These are phyloP conservation scores for Metschnikowia gelsemii DNA, from an alignment of 805 yeast species.

Conservation along the genomic window DNA sequence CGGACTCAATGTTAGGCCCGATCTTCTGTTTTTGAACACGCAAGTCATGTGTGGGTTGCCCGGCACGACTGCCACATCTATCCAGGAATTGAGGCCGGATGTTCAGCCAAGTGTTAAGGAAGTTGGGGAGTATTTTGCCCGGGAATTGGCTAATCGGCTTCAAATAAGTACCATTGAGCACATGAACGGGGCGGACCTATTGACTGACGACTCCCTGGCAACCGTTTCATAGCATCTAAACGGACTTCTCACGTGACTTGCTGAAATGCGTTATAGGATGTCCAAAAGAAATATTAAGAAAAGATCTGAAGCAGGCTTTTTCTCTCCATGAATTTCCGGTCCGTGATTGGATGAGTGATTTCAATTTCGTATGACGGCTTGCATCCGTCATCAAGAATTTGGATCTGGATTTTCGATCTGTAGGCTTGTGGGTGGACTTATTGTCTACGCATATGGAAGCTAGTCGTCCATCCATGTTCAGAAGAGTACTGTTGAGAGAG, in stretches of 20 bases:
- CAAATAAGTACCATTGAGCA: conserved; percentile 36
- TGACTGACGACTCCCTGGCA: neutral
- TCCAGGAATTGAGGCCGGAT: conserved; percentile 19
- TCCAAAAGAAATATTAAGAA: too few relatives aligned
- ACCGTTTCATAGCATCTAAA: neutral
- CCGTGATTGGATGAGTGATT: too few relatives aligned
- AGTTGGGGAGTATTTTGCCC: conserved; percentile 35
- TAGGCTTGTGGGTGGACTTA: too few relatives aligned
- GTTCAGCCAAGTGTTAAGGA: conserved; percentile 24
- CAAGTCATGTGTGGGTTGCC: conserved; percentile 87
- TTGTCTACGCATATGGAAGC: too few relatives aligned
- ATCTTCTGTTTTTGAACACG: conserved; percentile 64
- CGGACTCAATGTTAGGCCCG: conserved; percentile 75
- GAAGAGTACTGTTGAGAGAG: too few relatives aligned
- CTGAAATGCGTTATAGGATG: neutral
- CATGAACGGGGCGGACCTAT: conserved; percentile 32
- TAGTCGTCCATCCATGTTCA: too few relatives aligned
- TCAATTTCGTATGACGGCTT: too few relatives aligned
- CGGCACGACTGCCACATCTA: conserved; percentile 44
- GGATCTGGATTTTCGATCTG: too few relatives aligned
- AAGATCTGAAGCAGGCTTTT: too few relatives aligned
- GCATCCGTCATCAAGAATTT: too few relatives aligned
- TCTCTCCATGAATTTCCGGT: too few relatives aligned
- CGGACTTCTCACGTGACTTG: neutral
- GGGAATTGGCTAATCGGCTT: conserved; percentile 36